Evolutionary conservation across 495 filamentous ascomycete genomes (phyloP).

Genomic region (Aspergillus diversus): DNA sequence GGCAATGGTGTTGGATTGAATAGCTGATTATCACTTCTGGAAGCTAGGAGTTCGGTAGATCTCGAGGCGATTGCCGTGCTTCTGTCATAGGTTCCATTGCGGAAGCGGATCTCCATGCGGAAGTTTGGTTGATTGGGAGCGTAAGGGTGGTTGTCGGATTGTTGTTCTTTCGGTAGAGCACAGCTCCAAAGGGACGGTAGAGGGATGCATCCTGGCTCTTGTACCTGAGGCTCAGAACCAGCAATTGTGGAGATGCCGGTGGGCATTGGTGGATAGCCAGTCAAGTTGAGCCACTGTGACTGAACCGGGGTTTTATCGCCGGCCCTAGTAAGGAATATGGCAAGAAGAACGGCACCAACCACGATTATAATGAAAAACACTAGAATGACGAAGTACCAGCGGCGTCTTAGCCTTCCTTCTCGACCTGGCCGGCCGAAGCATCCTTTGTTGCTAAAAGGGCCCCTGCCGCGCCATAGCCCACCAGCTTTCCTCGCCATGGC

Average conservation of each 20-base stretch:
- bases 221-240: constrained; percentile 59
- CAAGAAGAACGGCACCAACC: constrained; percentile 61
- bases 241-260: constrained; percentile 79
- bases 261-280: constrained; percentile 82
- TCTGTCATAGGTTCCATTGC: constrained; percentile 65
- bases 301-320: constrained; percentile 45
- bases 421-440: constrained; percentile 64
- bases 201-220: constrained; percentile 65
- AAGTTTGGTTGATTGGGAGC: constrained; percentile 72
- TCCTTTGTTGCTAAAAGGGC: constrained; percentile 59
- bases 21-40: constrained; percentile 22
- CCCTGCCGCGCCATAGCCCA: constrained; percentile 63
- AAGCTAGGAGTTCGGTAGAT: constrained; percentile 22
- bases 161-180: constrained; percentile 73
- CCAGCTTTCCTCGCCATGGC: constrained; percentile 55
- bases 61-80: constrained; percentile 34
- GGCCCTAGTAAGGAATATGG: constrained; percentile 60
- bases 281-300: constrained; percentile 78
- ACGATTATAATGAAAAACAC: constrained; percentile 60
- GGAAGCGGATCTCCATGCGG: constrained; percentile 75
- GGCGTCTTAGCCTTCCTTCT: constrained; percentile 65
- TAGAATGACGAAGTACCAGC: constrained; percentile 61
- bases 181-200: constrained; percentile 82
- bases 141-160: constrained; percentile 61
- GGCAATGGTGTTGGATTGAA: constrained; percentile 64